A percentile compares a stretch with the other conserved stretches of the same genome.
phyloP scores from a whole-genome alignment of 164 flowering plant species.

The Litsea cubeba region DNA sequence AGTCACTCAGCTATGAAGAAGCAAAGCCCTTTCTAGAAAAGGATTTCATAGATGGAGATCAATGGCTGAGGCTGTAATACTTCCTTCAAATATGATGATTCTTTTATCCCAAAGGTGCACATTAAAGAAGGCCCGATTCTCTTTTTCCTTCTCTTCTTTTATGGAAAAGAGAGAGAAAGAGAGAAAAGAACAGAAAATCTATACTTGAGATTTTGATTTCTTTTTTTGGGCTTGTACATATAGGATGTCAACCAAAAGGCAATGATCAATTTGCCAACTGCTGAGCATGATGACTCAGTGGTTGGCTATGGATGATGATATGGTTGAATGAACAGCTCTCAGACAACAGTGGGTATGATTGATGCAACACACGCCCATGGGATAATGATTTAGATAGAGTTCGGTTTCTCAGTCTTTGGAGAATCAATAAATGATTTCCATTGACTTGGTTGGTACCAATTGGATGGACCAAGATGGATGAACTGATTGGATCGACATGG shows the following conservation, averaged over 20 bases:
- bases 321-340: not conserved
- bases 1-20: slow-evolving; percentile 39
- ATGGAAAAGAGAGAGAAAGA: too few species aligned
- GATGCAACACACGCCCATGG: not conserved
- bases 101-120: not conserved
- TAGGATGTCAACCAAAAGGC: not conserved
- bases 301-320: not conserved
- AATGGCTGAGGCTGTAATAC: slow-evolving; percentile 68
- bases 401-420: too few species aligned
- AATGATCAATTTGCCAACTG: slow-evolving; percentile 14
- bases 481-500: too few species aligned
- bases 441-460: slow-evolving; percentile 1
- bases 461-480: too few species aligned
- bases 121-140: not conserved
- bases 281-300: not conserved
- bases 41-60: slow-evolving; percentile 52
- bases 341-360: not conserved
- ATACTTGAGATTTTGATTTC: too few species aligned
- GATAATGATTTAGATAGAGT: not conserved
- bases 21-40: slow-evolving; percentile 44
- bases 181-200: too few species aligned
- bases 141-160: not conserved
- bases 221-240: too few species aligned
- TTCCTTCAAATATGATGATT: not conserved
- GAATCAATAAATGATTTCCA: not conserved